Evolutionary conservation across 176 grass and related monocot species (phyloP).

Genomic region (Zea luxurians): DNA sequence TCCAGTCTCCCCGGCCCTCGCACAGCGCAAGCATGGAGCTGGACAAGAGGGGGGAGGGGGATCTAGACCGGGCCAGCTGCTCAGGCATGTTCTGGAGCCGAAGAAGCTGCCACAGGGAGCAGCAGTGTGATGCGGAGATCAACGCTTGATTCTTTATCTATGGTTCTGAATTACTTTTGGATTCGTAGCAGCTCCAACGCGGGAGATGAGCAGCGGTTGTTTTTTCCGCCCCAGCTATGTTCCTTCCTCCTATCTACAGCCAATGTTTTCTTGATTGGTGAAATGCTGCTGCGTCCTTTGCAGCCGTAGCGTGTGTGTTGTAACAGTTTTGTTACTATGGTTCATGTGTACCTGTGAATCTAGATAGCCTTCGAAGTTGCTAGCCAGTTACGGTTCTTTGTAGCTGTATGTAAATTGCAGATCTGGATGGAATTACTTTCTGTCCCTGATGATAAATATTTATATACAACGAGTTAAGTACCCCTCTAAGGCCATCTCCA

Average conservation of each 20-base stretch:
- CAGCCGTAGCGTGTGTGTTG: conserved; percentile 28
- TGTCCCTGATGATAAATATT: conserved; percentile 22
- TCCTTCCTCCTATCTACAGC: conserved; percentile 37
- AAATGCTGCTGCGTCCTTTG: conserved; percentile 32
- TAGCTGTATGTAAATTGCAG: conserved; percentile 58
- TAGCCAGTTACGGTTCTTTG: conserved; percentile 37
- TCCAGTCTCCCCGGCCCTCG: conserved; percentile 48
- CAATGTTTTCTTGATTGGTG: conserved; percentile 43
- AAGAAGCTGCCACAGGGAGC: conserved; percentile 93
- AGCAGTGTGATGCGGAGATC: conserved; percentile 94
- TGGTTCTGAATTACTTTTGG: conserved; percentile 54
- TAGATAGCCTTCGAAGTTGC: conserved; percentile 36
- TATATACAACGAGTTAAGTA: conserved; percentile 29
- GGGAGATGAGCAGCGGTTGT: conserved; percentile 41
- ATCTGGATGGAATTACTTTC: conserved; percentile 6
- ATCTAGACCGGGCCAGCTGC: conserved; percentile 66
- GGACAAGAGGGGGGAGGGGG: conserved; percentile 64
- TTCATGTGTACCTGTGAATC: conserved; percentile 10
- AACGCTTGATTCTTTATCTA: conserved; percentile 55
- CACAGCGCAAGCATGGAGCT: conserved; percentile 43
- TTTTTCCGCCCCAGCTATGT: conserved; percentile 48
- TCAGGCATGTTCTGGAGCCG: conserved; percentile 88
- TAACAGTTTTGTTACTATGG: conserved; percentile 25
- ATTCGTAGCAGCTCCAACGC: conserved; percentile 36
- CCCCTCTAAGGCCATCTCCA: not conserved